Conservation (phyloP, 495 filamentous ascomycete species). For the Penicillium egyptiacum region DNA sequence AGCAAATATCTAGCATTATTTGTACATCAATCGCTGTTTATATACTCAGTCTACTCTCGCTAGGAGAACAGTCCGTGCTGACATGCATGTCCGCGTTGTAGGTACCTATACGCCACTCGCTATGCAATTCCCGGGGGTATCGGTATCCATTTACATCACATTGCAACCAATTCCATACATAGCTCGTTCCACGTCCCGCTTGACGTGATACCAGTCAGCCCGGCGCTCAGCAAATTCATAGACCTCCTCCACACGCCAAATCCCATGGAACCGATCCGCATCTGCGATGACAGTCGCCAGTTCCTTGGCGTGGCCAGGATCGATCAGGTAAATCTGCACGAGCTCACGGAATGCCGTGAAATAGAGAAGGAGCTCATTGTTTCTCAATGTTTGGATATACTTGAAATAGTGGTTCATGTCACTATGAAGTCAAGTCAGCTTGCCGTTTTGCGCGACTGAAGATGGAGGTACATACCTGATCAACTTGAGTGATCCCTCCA, state of each 20-base stretch:
- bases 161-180: conserved; percentile 96
- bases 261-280: conserved; percentile 80
- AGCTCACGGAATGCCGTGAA: conserved; percentile 92
- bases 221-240: conserved; percentile 94
- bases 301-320: conserved; percentile 84
- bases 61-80: not conserved
- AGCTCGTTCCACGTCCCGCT: conserved; percentile 84
- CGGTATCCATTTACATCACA: conserved; percentile 64
- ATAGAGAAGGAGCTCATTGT: conserved; percentile 79
- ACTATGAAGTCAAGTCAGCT: conserved; percentile 40
- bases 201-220: conserved; percentile 91
- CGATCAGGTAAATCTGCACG: conserved; percentile 93
- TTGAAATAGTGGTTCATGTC: conserved; percentile 93
- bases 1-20: not conserved
- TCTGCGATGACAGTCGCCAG: conserved; percentile 95
- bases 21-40: not conserved
- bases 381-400: conserved; percentile 78
- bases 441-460: not conserved
- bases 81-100: not conserved
- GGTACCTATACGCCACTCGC: conserved; percentile 26
- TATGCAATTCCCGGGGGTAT: conserved; percentile 27
- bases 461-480: conserved; percentile 59
- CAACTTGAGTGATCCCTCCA: conserved; percentile 85
- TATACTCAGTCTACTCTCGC: not conserved
- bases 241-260: conserved; percentile 94